Percentiles rank a stretch among this genome's conserved stretches.
Conservation (phyloP, 1,139 yeast genomes). For the Nakaseomyces delphensis region DNA sequence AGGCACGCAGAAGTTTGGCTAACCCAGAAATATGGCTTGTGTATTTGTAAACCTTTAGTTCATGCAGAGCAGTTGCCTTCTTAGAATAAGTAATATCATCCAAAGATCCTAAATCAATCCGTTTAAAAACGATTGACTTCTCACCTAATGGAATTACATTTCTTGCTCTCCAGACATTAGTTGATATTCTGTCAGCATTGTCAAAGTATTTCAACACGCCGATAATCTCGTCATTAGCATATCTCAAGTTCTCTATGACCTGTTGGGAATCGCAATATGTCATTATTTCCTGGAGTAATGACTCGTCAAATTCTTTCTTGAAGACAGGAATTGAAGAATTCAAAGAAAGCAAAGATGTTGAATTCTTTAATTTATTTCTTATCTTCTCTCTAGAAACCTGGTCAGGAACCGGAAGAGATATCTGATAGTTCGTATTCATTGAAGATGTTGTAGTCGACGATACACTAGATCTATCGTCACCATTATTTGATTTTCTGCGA, state of each 20-base stretch:
- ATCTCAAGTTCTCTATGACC: slow-evolving; percentile 13
- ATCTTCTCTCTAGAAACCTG: slow-evolving; percentile 47
- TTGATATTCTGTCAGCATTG: slow-evolving; percentile 13
- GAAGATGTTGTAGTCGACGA: slow-evolving; percentile 11
- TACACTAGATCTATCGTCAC: slow-evolving; percentile 14
- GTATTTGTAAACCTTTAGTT: slow-evolving; percentile 20
- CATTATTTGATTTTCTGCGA: slow-evolving; percentile 22
- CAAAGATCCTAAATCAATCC: slow-evolving; percentile 15
- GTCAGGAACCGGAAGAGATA: slow-evolving; percentile 52
- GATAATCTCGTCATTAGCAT: slow-evolving; percentile 5
- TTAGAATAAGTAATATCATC: slow-evolving; percentile 17
- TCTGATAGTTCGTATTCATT: slow-evolving; percentile 22
- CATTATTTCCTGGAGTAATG: slow-evolving; percentile 20
- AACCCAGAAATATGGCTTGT: slow-evolving; percentile 27
- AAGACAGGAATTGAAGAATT: slow-evolving; percentile 25
- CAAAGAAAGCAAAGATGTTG: slow-evolving; percentile 43
- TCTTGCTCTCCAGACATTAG: slow-evolving; percentile 16
- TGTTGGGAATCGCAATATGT: slow-evolving; percentile 23
- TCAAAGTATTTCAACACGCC: slow-evolving; percentile 8
- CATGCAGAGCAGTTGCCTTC: slow-evolving; percentile 23
- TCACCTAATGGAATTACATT: not conserved
- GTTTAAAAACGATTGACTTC: slow-evolving; percentile 16
- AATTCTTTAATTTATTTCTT: slow-evolving; percentile 43
- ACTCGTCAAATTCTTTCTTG: slow-evolving; percentile 24
- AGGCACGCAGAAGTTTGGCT: slow-evolving; percentile 21